Evolutionary conservation across 805 yeast genomes (phyloP).

Genomic region (Yarrowia divulgata): DNA sequence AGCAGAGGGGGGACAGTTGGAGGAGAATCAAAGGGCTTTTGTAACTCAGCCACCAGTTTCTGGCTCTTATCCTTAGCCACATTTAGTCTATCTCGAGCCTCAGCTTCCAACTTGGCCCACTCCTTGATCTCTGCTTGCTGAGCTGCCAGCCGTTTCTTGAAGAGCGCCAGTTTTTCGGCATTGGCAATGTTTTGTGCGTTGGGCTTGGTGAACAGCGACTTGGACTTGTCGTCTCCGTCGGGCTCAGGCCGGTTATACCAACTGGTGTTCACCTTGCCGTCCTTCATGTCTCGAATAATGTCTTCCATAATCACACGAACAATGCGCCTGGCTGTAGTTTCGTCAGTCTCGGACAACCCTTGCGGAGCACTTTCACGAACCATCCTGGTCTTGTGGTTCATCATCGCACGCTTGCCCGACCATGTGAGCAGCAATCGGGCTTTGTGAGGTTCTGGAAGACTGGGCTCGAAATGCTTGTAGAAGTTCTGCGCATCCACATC

Average conservation of each 20-base stretch:
- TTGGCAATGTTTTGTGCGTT: slow-evolving; percentile 69
- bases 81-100: background rate
- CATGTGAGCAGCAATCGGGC: slow-evolving; percentile 74
- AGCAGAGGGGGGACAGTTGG: slow-evolving; percentile 8
- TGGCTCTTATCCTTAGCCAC: slow-evolving; percentile 6
- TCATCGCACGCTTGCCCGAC: slow-evolving; percentile 49
- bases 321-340: slow-evolving; percentile 48
- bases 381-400: slow-evolving; percentile 56
- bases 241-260: slow-evolving; percentile 64
- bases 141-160: slow-evolving; percentile 55
- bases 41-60: background rate
- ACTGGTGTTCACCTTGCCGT: slow-evolving; percentile 67
- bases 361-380: slow-evolving; percentile 50
- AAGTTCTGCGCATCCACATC: slow-evolving; percentile 63
- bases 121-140: slow-evolving; percentile 57
- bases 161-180: slow-evolving; percentile 56
- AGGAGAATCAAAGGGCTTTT: slow-evolving; percentile 7
- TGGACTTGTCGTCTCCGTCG: slow-evolving; percentile 45
- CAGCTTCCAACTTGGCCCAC: slow-evolving; percentile 52
- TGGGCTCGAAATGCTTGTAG: slow-evolving; percentile 66
- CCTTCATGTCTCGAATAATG: slow-evolving; percentile 62
- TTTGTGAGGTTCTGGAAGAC: slow-evolving; percentile 73
- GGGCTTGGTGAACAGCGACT: slow-evolving; percentile 51
- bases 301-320: slow-evolving; percentile 73
- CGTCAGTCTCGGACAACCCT: slow-evolving; percentile 46